Conservation (phyloP, 2,329 filamentous ascomycete genomes). For the Alternaria brassicae region DNA sequence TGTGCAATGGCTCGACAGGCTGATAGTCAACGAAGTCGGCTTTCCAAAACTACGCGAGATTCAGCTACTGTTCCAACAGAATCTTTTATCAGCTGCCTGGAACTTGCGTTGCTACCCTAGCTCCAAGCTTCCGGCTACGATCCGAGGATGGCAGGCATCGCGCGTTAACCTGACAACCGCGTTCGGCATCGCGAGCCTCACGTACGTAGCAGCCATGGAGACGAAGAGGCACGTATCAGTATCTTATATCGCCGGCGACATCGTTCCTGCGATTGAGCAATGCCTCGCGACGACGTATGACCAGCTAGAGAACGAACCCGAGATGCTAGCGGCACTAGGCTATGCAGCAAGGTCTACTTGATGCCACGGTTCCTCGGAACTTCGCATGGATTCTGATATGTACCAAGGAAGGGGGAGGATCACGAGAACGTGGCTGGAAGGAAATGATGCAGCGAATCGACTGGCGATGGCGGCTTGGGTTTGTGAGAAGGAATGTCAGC, state of each 20-base stretch:
- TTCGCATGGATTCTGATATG: not conserved
- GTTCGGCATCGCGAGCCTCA: not conserved
- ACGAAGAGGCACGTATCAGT: not conserved
- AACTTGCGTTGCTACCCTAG: not conserved
- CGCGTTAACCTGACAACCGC: not conserved
- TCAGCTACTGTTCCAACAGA: not conserved
- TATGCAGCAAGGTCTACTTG: not conserved
- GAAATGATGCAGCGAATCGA: not conserved
- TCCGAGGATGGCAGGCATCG: not conserved
- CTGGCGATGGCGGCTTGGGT: not conserved
- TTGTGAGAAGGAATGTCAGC: not conserved
- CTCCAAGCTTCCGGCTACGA: not conserved
- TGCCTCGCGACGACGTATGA: constrained; percentile 1
- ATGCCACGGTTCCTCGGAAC: not conserved
- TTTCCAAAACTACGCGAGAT: not conserved
- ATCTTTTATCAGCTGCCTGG: not conserved
- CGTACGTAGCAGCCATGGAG: not conserved
- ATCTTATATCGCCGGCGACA: not conserved
- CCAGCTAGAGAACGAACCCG: not conserved
- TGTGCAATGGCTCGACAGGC: not conserved
- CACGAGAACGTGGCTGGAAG: not conserved
- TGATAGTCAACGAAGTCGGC: not conserved
- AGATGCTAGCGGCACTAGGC: not conserved
- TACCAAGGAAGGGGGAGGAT: too few relatives aligned
- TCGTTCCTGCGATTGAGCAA: not conserved